These are phyloP conservation scores for Seiridium unicorne DNA, from an alignment of 2,329 filamentous ascomycete genomes.

Conservation along the genomic window DNA sequence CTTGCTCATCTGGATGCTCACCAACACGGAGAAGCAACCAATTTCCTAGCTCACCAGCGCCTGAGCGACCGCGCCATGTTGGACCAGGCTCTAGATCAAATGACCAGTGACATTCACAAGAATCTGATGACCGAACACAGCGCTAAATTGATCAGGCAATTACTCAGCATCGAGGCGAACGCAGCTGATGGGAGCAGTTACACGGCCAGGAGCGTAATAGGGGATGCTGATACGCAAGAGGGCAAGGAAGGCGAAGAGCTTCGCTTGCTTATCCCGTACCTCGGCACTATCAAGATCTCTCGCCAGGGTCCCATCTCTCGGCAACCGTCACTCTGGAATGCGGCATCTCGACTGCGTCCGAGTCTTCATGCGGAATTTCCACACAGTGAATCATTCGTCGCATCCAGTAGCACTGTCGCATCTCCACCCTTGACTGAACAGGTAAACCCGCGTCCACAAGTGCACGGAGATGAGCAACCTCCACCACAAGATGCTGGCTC, in stretches of 20 bases:
- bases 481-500: neutral
- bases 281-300: conserved; percentile 28
- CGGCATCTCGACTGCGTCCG: no score
- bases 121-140: conserved; percentile 29
- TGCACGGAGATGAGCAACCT: neutral
- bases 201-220: conserved; percentile 1
- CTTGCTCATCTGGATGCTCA: conserved; percentile 25
- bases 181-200: conserved; percentile 15
- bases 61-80: conserved; percentile 13
- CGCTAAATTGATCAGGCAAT: no score
- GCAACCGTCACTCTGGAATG: neutral
- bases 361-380: no score
- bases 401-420: neutral
- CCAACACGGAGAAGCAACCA: conserved; percentile 13
- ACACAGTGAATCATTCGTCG: no score
- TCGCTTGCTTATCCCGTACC: conserved; percentile 14
- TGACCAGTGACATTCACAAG: neutral
- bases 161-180: conserved; percentile 30
- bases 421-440: no score
- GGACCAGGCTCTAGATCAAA: neutral
- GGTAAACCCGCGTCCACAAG: no score
- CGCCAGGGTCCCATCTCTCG: conserved; percentile 19
- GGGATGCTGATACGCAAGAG: neutral
- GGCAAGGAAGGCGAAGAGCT: neutral
- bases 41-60: conserved; percentile 37